Evolutionary conservation across 75 land plant genomes (phyloP).

Genomic region (Selaginella moellendorffii): DNA sequence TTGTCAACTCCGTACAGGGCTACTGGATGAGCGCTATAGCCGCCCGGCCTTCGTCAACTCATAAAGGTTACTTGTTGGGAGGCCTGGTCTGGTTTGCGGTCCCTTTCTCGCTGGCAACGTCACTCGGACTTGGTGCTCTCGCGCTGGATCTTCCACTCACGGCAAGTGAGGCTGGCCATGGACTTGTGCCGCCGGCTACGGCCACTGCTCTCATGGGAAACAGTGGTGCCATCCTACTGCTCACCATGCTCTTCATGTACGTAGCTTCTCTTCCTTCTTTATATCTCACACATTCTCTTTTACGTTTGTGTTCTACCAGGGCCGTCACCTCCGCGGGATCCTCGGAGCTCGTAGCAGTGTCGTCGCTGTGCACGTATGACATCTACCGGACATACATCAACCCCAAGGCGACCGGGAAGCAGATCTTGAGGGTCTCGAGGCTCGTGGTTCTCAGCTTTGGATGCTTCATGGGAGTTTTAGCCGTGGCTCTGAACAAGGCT

Average conservation of each 20-base stretch:
- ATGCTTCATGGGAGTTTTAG: constrained; percentile 91
- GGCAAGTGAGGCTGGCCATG: constrained; percentile 57
- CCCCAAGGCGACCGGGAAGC: constrained; percentile 79
- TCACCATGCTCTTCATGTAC: constrained; percentile 94
- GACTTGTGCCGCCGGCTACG: constrained; percentile 90
- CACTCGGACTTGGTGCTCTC: constrained; percentile 86
- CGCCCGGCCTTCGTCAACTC: constrained; percentile 82
- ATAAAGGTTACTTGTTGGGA: constrained; percentile 88
- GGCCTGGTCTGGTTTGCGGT: constrained; percentile 97
- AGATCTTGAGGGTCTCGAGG: constrained; percentile 70
- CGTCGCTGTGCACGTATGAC: constrained; percentile 88
- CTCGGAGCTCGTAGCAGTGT: constrained; percentile 76
- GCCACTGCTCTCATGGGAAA: constrained; percentile 90
- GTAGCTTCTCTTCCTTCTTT: constrained; percentile 1
- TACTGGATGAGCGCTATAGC: constrained; percentile 93
- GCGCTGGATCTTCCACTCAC: constrained; percentile 94
- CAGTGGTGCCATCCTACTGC: constrained; percentile 77
- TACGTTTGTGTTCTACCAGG: constrained; percentile 27
- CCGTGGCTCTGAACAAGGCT: constrained; percentile 77
- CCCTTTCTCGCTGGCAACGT: constrained; percentile 83
- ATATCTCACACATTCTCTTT: neutral
- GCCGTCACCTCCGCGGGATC: constrained; percentile 98
- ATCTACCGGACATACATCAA: constrained; percentile 89
- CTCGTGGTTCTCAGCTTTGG: constrained; percentile 54
- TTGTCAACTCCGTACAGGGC: constrained; percentile 35